Base-by-base conservation (phyloP, 2,329 filamentous ascomycete species). In the Monosporascus ibericus region DNA sequence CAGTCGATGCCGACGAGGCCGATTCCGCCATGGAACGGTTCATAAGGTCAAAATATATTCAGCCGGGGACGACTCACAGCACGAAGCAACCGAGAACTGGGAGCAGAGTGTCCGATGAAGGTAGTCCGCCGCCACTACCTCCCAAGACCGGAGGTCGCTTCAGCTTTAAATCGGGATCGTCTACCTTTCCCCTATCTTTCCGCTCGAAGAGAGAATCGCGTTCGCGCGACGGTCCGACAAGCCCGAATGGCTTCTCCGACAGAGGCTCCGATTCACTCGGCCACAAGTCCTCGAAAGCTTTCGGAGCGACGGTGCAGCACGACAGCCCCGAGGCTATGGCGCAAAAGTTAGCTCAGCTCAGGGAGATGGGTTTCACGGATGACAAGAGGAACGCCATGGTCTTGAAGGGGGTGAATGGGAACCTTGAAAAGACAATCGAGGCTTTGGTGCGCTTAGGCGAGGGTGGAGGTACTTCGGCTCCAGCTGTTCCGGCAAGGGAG, bases 1-100 rank as follows among this genome's bases (percentile, higher is more conserved):
- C 94, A 1, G 80, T 96, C 61, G 94, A 97, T 65, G 84, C 84
- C 39, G 94, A 99, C 71, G 92, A 97, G 73, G 88, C 88, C 48
- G 92, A 99, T 68, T 87, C 89, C 11, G 90, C 88, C 27, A 94
- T 99, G 87, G 94, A 99, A 72, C 83, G 90, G 55, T 97, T 92
- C 70, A 96, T 99, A 60, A 81, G 92, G 55, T 86, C 92, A 65
- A 99, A 99, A 71, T 99, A 99, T 71, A 85, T 92, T 66, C 85
- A 86, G 61, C 73, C 54, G n/a, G 47, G 59, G 39, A 74, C 54
- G 57, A 65, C 62, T 57, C 69, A 61, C 57, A 68, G 59, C 39
- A 65, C 58, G 54, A 70, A 60, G 48, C 68, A 67, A 55, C 69
- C 68, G 48, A 73, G 72, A 58, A 73, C 71, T 0, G 71, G 70